A percentile compares a stretch with the other conserved stretches of the same genome.
These are phyloP conservation scores for Capillidium rhysosporum DNA, from an alignment of 371 early-diverging fungal genomes.

Conservation along the genomic window DNA sequence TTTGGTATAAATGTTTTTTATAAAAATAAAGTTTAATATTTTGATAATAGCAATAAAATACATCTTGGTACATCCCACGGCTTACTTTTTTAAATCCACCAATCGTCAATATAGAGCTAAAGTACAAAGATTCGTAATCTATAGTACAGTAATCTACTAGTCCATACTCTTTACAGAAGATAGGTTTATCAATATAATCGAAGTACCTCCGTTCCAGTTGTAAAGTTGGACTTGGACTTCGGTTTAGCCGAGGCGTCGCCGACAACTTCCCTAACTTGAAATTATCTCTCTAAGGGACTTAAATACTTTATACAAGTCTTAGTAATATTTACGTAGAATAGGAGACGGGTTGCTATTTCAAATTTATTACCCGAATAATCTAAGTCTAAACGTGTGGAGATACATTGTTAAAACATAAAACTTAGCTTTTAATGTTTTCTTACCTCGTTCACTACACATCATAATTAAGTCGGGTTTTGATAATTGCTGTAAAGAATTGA, in stretches of 20 bases:
- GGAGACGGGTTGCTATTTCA: background rate
- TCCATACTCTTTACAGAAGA: constrained; percentile 1
- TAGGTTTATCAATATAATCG: background rate
- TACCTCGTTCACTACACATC: constrained; percentile 3
- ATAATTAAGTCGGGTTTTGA: background rate
- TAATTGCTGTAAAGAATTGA: background rate
- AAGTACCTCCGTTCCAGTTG: background rate
- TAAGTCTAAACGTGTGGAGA: background rate
- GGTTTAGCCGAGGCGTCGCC: background rate
- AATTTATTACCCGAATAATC: background rate
- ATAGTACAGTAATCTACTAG: background rate
- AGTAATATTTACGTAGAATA: background rate
- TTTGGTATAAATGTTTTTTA: no score
- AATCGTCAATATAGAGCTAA: background rate
- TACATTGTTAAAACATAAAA: background rate
- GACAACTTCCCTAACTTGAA: background rate
- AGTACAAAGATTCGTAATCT: background rate
- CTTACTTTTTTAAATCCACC: background rate
- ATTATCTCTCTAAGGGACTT: background rate
- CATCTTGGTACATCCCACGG: background rate
- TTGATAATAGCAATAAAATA: background rate
- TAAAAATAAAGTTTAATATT: no score
- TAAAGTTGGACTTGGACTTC: background rate
- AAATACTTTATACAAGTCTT: background rate
- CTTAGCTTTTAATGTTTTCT: no score